Evolutionary conservation across 805 yeast genomes (phyloP).

Genomic region (Candida alai): DNA sequence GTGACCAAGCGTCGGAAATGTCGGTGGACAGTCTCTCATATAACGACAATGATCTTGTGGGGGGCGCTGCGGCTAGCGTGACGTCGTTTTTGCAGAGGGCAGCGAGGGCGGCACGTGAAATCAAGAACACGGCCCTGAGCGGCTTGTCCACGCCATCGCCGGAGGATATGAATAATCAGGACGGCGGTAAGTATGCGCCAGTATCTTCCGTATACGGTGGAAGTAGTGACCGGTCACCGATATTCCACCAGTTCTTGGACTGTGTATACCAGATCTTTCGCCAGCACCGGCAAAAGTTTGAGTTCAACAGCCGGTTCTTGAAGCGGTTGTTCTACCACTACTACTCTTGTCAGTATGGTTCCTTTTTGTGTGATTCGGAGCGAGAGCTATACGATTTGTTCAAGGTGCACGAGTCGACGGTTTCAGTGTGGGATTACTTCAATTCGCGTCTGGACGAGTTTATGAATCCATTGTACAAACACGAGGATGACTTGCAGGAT

Average conservation of each 20-base stretch:
- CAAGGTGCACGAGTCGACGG: conserved; percentile 46
- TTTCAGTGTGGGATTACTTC: conserved; percentile 94
- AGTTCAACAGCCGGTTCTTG: conserved; percentile 84
- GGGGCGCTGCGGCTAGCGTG: conserved; percentile 24
- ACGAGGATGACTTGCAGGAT: conserved; percentile 21
- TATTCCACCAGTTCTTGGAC: conserved; percentile 92
- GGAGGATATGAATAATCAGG: conserved; percentile 19
- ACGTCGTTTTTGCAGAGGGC: conserved; percentile 39
- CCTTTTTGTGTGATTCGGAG: conserved; percentile 78
- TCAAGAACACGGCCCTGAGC: conserved; percentile 35
- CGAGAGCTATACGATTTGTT: conserved; percentile 43
- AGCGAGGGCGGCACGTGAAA: conserved; percentile 39
- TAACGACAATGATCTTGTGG: conserved; percentile 1
- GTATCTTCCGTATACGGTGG: conserved; percentile 33
- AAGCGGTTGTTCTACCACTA: conserved; percentile 82
- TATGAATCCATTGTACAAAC: conserved; percentile 44
- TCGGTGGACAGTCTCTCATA: conserved; percentile 8
- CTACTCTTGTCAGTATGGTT: conserved; percentile 93
- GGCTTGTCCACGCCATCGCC: conserved; percentile 12
- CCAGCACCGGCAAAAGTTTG: conserved; percentile 72
- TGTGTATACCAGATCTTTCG: conserved; percentile 74
- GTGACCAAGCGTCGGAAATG: conserved; percentile 1
- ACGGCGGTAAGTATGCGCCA: conserved; percentile 22
- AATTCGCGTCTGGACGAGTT: conserved; percentile 71
- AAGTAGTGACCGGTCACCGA: conserved; percentile 59